Evolutionary conservation across 495 filamentous ascomycete species (phyloP).

Genomic region (Clavariopsis aquatica): DNA sequence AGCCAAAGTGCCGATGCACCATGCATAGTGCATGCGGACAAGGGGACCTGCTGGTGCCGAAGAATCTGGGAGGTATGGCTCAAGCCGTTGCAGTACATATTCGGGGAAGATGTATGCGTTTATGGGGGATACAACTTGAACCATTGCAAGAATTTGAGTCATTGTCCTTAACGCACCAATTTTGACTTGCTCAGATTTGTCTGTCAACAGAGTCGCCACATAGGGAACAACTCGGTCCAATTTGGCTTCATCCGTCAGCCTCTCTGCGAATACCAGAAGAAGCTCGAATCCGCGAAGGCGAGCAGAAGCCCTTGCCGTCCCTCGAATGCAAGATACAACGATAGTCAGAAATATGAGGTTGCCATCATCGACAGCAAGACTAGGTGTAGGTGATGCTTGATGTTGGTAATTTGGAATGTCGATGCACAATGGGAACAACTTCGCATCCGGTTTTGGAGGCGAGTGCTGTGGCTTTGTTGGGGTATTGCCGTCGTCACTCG

Average conservation of each 20-base stretch:
- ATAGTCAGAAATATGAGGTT: constrained; percentile 89
- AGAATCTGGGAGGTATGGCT: constrained; percentile 63
- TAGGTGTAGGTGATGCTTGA: constrained; percentile 49
- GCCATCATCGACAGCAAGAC: constrained; percentile 70
- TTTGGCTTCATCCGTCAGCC: constrained; percentile 93
- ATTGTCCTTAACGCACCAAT: constrained; percentile 81
- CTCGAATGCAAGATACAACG: constrained; percentile 82
- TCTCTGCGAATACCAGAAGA: constrained; percentile 87
- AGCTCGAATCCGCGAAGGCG: constrained; percentile 90
- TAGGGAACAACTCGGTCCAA: constrained; percentile 93
- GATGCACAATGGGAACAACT: constrained; percentile 73
- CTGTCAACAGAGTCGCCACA: constrained; percentile 74
- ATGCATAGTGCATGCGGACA: constrained; percentile 87
- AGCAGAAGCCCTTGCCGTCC: constrained; percentile 82
- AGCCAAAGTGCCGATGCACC: constrained; percentile 88
- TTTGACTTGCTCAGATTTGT: constrained; percentile 78
- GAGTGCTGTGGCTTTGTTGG: constrained; percentile 30
- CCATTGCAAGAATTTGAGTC: constrained; percentile 83
- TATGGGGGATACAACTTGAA: constrained; percentile 84
- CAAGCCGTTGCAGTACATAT: constrained; percentile 84
- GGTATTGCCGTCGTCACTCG: constrained; percentile 56
- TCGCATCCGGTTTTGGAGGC: constrained; percentile 30
- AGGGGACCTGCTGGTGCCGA: constrained; percentile 60
- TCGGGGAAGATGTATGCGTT: constrained; percentile 96
- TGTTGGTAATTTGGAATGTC: constrained; percentile 85